A percentile compares a stretch with the other conserved stretches of the same genome.
Conservation (phyloP, 2,329 filamentous ascomycete species). For the Calonectria hongkongensis region DNA sequence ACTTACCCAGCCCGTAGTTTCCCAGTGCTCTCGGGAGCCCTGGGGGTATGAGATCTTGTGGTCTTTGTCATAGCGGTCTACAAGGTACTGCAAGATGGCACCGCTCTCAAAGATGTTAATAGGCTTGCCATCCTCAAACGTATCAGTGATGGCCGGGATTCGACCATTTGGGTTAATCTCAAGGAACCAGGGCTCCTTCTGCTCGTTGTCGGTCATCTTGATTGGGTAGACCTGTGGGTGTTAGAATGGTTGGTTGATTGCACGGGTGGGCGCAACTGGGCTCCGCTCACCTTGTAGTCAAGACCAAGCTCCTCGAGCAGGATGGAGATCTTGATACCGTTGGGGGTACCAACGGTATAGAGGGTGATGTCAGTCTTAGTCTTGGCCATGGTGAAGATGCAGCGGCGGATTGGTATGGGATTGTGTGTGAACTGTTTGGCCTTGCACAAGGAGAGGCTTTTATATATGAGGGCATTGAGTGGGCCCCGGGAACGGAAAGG, state of each 20-base stretch:
- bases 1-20: conserved; percentile 84
- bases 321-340: conserved; percentile 93
- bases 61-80: conserved; percentile 86
- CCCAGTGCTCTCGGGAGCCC: conserved; percentile 84
- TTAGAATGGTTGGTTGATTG: not conserved
- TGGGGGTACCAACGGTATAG: conserved; percentile 89
- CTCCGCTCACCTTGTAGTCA: conserved; percentile 77
- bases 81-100: conserved; percentile 88
- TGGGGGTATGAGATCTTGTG: conserved; percentile 88
- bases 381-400: conserved; percentile 57
- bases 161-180: conserved; percentile 95
- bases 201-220: conserved; percentile 83
- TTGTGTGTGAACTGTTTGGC: not conserved
- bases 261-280: not conserved
- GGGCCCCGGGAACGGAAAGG: not conserved
- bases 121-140: conserved; percentile 80
- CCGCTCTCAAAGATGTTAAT: conserved; percentile 90
- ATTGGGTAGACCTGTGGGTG: conserved; percentile 73
- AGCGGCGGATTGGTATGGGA: conserved; percentile 14
- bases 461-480: conserved; percentile 7
- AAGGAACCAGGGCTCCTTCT: conserved; percentile 91
- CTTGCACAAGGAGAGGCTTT: conserved; percentile 4
- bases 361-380: conserved; percentile 80
- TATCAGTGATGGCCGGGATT: conserved; percentile 91
- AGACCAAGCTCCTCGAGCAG: conserved; percentile 89